Evolutionary conservation across 2,329 filamentous ascomycete genomes (phyloP).

Genomic region (Aspergillus unguis): DNA sequence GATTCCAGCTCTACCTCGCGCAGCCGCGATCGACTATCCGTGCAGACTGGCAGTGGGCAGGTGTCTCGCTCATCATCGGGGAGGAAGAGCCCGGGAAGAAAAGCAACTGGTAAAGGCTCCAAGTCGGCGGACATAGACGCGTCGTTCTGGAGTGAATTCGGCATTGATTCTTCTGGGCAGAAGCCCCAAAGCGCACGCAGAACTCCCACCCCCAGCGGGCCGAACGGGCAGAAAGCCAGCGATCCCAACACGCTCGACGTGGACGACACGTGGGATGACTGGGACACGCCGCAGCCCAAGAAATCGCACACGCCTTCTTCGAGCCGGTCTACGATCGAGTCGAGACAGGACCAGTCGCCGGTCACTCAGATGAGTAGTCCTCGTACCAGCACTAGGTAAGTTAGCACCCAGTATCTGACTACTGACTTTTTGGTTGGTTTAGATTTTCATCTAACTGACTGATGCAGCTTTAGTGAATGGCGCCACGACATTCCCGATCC

Average conservation of each 20-base stretch:
- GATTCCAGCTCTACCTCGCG: constrained; percentile 32
- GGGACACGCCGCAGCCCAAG: constrained; percentile 50
- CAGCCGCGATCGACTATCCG: constrained; percentile 33
- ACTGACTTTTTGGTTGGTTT: too few relatives aligned
- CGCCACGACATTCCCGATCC: constrained; percentile 30
- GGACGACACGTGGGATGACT: constrained; percentile 54
- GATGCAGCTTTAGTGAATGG: constrained; percentile 38
- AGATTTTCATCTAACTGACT: constrained; percentile 19
- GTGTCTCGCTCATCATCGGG: constrained; percentile 30
- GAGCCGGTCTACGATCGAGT: constrained; percentile 51
- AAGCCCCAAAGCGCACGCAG: constrained; percentile 33
- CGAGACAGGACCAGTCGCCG: constrained; percentile 47
- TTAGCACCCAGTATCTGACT: neutral
- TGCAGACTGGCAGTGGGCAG: constrained; percentile 24
- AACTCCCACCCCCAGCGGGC: constrained; percentile 32
- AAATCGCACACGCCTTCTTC: constrained; percentile 43
- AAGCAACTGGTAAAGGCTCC: constrained; percentile 41
- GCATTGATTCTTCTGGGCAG: constrained; percentile 47
- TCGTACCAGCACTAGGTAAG: constrained; percentile 54
- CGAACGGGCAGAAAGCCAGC: constrained; percentile 33
- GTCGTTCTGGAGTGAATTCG: constrained; percentile 52
- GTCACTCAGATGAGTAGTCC: constrained; percentile 48
- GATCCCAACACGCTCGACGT: constrained; percentile 40
- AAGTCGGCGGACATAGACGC: constrained; percentile 42
- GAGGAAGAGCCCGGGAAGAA: constrained; percentile 28